A percentile compares a stretch with the other conserved stretches of the same genome.
Conservation (phyloP, 306 rosid genomes). For the Sophora flavescens region DNA sequence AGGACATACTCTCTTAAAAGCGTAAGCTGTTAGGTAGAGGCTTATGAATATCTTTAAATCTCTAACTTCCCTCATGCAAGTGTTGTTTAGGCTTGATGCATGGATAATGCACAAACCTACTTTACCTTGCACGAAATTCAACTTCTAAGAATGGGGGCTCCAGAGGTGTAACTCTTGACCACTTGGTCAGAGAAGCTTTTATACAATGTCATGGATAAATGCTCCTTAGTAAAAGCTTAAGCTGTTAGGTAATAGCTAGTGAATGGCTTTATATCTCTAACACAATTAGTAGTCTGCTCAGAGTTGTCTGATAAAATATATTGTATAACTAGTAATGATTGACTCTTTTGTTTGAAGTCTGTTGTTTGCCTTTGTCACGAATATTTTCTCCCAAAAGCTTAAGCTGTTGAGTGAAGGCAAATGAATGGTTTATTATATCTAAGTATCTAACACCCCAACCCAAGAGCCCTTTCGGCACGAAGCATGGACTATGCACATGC, state of each 20-base stretch:
- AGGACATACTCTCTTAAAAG: not conserved
- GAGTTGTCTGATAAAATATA: conserved; percentile 6
- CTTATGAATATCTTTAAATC: not conserved
- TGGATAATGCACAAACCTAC: not conserved
- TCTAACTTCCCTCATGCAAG: not conserved
- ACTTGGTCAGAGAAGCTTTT: not conserved
- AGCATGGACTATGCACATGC: not conserved
- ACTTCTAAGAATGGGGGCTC: too few relatives aligned
- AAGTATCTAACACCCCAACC: not conserved
- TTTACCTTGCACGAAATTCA: not conserved
- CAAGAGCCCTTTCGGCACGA: not conserved
- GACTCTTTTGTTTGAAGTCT: not conserved
- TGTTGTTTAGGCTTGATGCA: not conserved
- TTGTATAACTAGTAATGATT: not conserved
- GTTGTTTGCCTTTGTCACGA: not conserved
- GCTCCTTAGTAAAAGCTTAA: not conserved
- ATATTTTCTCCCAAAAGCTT: not conserved
- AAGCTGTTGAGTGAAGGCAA: not conserved
- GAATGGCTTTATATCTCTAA: not conserved
- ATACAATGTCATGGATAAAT: not conserved
- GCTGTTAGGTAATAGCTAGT: not conserved
- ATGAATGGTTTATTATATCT: not conserved
- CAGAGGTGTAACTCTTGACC: too few relatives aligned
- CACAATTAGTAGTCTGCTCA: not conserved
- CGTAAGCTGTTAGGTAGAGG: conserved; percentile 25